Conservation (phyloP, 345 rosid genomes). For the Lagerstroemia speciosa region DNA sequence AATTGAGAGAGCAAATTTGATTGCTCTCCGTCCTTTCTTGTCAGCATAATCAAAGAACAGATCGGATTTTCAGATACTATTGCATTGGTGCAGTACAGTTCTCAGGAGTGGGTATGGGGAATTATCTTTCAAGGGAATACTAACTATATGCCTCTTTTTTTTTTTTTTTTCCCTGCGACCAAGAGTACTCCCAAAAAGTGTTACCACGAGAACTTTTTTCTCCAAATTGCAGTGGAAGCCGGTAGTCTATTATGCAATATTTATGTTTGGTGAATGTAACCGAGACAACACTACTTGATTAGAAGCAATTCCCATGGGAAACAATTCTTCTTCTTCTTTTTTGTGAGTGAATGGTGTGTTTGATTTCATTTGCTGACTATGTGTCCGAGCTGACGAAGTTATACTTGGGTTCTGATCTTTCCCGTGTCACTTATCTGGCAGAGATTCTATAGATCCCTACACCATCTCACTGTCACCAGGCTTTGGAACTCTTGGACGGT, state of each 20-base stretch:
- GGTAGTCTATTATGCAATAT: no score
- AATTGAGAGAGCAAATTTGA: neutral
- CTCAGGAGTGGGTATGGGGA: neutral
- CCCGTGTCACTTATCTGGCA: constrained; percentile 14
- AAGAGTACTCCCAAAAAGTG: neutral
- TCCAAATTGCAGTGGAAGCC: no score
- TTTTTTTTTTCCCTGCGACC: no score
- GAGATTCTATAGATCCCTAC: constrained; percentile 71
- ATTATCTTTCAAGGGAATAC: no score
- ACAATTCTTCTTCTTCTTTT: neutral
- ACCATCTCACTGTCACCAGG: constrained; percentile 64
- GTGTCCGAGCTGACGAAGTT: neutral
- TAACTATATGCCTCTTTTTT: no score
- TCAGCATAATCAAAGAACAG: neutral
- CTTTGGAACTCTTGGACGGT: constrained; percentile 37
- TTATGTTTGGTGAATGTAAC: no score
- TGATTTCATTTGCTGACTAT: neutral
- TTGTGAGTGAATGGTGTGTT: neutral
- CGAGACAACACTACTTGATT: no score
- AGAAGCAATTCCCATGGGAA: neutral
- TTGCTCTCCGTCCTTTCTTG: neutral
- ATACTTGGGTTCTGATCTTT: neutral
- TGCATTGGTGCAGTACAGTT: neutral
- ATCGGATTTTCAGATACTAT: neutral
- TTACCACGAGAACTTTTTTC: no score